phyloP scores from a whole-genome alignment of 441 rosid species.

The Lepidium campestre region DNA sequence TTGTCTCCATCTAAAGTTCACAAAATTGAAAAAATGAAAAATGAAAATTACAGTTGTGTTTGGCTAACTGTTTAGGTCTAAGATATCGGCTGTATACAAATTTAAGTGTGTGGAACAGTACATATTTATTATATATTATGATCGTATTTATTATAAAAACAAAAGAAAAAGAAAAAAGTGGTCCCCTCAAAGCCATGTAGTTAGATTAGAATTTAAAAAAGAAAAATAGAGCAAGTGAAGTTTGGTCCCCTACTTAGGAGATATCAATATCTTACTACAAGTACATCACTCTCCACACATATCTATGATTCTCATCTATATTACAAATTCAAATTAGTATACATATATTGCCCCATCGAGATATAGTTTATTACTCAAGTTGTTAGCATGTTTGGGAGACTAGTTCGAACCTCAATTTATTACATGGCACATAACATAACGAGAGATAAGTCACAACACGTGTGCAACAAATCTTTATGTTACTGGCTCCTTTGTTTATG shows the following conservation, averaged over 20 bases:
- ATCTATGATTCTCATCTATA: not conserved
- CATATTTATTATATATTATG: not conserved
- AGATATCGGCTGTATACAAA: constrained; percentile 15
- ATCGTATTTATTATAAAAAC: not conserved
- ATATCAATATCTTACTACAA: not conserved
- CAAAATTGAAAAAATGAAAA: not conserved
- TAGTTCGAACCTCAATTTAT: not conserved
- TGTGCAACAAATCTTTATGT: not conserved
- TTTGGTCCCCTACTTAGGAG: constrained; percentile 26
- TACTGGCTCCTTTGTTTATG: not conserved
- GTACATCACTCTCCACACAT: not conserved
- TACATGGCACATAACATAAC: not conserved
- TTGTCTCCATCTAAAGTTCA: not conserved
- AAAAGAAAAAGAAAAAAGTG: not conserved
- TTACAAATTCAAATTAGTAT: too few relatives aligned
- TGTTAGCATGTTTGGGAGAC: not conserved
- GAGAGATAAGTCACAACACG: not conserved
- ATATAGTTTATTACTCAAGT: not conserved
- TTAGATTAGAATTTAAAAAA: not conserved
- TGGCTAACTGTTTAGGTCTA: not conserved
- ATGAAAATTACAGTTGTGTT: not conserved
- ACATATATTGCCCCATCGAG: too few relatives aligned
- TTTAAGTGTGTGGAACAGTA: constrained; percentile 13
- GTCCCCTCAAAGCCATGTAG: constrained; percentile 14
- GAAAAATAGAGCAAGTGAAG: not conserved